Base-by-base conservation (phyloP, 768 basidiomycete genomes). In the Lepiota brunneoincarnata region DNA sequence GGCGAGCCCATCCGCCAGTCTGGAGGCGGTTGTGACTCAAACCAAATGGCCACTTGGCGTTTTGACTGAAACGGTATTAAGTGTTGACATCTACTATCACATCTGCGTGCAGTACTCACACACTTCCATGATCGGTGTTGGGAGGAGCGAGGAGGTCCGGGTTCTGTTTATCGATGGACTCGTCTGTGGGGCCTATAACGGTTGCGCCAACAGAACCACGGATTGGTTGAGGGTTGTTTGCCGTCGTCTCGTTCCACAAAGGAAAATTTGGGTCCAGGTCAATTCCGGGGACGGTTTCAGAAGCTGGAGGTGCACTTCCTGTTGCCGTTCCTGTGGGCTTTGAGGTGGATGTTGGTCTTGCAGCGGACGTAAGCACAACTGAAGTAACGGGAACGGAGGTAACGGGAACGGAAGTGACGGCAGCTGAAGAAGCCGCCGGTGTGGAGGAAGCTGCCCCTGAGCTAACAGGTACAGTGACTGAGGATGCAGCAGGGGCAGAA, bases 1-100 rank as follows among this genome's bases (percentile, higher is more conserved):
- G 74, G 38, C 82, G 72, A 23, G 81, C 79, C 83, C 83, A 85
- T 0, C 83, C 83, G 11, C 82, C 83, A 0, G 74, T 74, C 54
- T 77, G 76, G 14, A 85, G 63, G n/a, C 80, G 75, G 57, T 81
- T 83, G 60, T 77, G 77, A 51, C 80, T 82, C 38, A 83, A 61
- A 54, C 67, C 65, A 62, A 83, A 81, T 0, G 83, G 75, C 83
- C 83, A 83, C 62, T 83, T 82, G 21, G 76, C 73, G 55, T 82
- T 81, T 6, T 56, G 42, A 1, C 79, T 80, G 54, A 24, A 38
- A 26, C n/a, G 11, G 15, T 34, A 17, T 10, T n/a, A 39, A 55
- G 18, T 24, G 49, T 18, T n/a, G 24, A 15, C 34, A 36, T 28
- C 14, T 37, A 41, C 18, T 35, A 36, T 11, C 17, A 42, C 38